Base-by-base conservation (phyloP, 2,329 filamentous ascomycete species). In the Sordariomycetes sp. region DNA sequence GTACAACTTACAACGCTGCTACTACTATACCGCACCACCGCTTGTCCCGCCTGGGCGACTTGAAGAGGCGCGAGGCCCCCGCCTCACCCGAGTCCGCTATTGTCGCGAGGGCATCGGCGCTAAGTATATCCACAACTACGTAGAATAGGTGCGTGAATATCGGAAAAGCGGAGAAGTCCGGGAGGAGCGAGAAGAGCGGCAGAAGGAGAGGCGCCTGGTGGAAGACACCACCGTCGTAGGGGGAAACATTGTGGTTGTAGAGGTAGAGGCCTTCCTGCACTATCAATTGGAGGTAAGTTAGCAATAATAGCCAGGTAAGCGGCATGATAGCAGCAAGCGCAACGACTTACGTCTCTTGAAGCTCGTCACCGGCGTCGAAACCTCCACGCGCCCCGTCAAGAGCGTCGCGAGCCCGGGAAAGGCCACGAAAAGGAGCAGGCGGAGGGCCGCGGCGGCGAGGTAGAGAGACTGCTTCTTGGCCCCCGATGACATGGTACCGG, bases 191-290 rank as follows among this genome's bases (percentile, higher is more conserved):
- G 78, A 97, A 97, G 63, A 97, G 80, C 53, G 93, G 90, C 60
- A 99, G 83, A 48, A 99, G 82, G 59, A 99, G 79, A 54, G 94
- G 94, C 50, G 92, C 90, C 79, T 96, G 80, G 73, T 85, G 80
- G 70, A 81, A 86, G 68, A 86, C 90, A 66, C 94, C 94, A 63
- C 94, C 94, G 71, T 99, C 91, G 75, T 97, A 99, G 1, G 94
- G 94, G 60, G 91, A 97, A 59, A 97, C 89, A 75, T 96, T 95
- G 71, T 95, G 90, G 63, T 89, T 92, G 72, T 97, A 97, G 24
- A 99, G 83, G 68, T 96, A 99, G 59, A 99, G 77, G 22, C 94
- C 94, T 74, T 99, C 94, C 79, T 97, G 93, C 58, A 97, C 90
- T 96, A 65, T 43, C 1, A 16, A 20, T 12, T 20, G 20, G 24